Evolutionary conservation across 129 eudicot genomes (phyloP).

Genomic region (Tagetes patula): DNA sequence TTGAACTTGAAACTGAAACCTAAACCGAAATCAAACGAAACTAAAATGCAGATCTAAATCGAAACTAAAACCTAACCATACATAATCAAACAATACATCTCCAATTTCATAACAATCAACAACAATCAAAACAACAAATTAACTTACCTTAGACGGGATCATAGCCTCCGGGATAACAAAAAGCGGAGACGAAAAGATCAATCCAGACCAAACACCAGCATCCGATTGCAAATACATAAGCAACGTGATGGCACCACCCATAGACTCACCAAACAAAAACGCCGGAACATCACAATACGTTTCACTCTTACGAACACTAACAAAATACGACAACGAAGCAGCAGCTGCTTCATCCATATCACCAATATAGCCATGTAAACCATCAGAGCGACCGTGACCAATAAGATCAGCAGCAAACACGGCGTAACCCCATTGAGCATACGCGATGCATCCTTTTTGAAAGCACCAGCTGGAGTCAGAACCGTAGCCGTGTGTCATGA

Average conservation of each 20-base stretch:
- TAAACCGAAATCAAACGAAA: too few relatives aligned
- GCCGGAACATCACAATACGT: slow-evolving; percentile 58
- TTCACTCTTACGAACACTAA: slow-evolving; percentile 56
- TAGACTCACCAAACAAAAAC: slow-evolving; percentile 66
- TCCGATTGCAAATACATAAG: slow-evolving; percentile 78
- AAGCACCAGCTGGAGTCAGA: slow-evolving; percentile 79
- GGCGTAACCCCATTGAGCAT: slow-evolving; percentile 79
- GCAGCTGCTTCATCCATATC: slow-evolving; percentile 58
- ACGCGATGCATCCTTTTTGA: slow-evolving; percentile 71
- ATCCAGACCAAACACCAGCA: slow-evolving; percentile 60
- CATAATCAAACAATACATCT: too few relatives aligned
- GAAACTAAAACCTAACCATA: too few relatives aligned
- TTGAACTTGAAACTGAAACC: too few relatives aligned
- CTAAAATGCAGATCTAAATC: too few relatives aligned
- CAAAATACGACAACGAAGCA: slow-evolving; percentile 44
- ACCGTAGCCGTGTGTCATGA: slow-evolving; percentile 84
- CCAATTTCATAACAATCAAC: too few relatives aligned
- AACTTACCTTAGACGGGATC: slow-evolving; percentile 65
- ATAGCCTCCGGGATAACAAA: slow-evolving; percentile 62
- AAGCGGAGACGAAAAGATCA: slow-evolving; percentile 70
- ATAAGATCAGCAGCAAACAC: slow-evolving; percentile 75
- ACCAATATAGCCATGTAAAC: slow-evolving; percentile 67
- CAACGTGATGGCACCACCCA: slow-evolving; percentile 75
- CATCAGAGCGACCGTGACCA: slow-evolving; percentile 86
- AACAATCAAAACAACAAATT: too few relatives aligned